Evolutionary conservation across 1,284 basidiomycete genomes (phyloP).

Genomic region (Boletus holoroseus): DNA sequence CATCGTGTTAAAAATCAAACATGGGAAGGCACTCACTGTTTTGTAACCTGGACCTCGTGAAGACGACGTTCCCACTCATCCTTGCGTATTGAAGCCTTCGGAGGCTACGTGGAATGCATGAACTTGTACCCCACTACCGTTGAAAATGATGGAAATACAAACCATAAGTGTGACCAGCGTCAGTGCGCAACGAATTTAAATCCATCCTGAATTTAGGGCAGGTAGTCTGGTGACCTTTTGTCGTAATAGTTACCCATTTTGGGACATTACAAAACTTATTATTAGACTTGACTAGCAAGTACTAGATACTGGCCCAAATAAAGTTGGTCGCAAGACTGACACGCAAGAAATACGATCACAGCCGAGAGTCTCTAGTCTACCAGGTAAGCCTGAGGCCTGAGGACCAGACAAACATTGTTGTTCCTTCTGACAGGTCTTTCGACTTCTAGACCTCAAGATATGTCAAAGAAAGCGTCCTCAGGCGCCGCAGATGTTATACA

Average conservation of each 20-base stretch:
- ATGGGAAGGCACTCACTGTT: constrained; percentile 54
- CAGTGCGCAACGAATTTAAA: constrained; percentile 25
- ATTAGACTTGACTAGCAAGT: background rate
- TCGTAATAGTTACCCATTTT: background rate
- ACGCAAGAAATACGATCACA: background rate
- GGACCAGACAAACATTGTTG: background rate
- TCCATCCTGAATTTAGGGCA: constrained; percentile 30
- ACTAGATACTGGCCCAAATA: no score
- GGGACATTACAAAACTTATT: background rate
- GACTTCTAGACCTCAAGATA: background rate
- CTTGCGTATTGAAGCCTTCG: constrained; percentile 54
- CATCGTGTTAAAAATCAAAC: constrained; percentile 42
- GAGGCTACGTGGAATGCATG: constrained; percentile 25
- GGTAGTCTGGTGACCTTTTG: constrained; percentile 7
- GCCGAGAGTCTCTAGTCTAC: background rate
- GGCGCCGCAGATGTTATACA: background rate
- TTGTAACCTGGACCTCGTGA: constrained; percentile 69
- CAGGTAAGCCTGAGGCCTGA: background rate
- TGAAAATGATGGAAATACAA: constrained; percentile 15
- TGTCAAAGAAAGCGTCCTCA: background rate
- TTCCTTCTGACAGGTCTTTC: background rate
- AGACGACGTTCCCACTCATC: constrained; percentile 74
- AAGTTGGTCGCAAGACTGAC: no score
- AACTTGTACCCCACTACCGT: background rate
- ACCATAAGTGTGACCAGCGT: constrained; percentile 28